Evolutionary conservation across 192 early-diverging fungal genomes (phyloP).

Genomic region (Oehlia diaphana): DNA sequence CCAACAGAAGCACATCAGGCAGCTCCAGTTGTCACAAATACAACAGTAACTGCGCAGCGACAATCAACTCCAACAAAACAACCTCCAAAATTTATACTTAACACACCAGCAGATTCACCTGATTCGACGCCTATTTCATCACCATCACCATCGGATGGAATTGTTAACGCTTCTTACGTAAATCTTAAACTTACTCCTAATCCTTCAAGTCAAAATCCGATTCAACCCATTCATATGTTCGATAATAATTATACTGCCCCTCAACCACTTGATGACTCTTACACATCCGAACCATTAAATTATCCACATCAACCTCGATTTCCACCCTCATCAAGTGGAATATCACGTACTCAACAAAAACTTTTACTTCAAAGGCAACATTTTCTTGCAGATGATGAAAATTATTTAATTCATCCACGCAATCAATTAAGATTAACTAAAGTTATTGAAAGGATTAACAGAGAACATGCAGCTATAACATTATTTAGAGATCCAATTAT

Average conservation of each 20-base stretch:
- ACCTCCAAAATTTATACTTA: background rate
- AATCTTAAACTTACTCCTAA: background rate
- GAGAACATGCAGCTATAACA: conserved; percentile 41
- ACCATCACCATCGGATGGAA: background rate
- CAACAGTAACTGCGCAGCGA: background rate
- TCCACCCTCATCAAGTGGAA: conserved; percentile 11
- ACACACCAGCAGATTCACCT: background rate
- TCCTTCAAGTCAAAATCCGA: background rate
- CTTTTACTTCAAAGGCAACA: conserved; percentile 41
- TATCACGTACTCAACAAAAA: conserved; percentile 50
- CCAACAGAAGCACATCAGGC: too few species aligned
- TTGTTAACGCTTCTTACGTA: background rate
- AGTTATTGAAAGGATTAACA: conserved; percentile 43
- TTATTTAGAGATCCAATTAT: conserved; percentile 41
- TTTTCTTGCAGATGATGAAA: conserved; percentile 43
- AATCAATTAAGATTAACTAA: conserved; percentile 45
- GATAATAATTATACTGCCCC: background rate
- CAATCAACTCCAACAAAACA: background rate
- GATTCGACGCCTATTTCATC: background rate
- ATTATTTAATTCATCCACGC: conserved; percentile 41
- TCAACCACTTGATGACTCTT: background rate
- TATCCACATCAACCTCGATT: conserved; percentile 18
- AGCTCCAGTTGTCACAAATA: background rate
- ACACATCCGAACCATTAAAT: conserved; percentile 17
- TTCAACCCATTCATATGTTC: background rate